Evolutionary conservation across 768 basidiomycete species (phyloP), one percentile per base, ranked within the genome.

Genomic region (Pulveroboletus sp.): DNA sequence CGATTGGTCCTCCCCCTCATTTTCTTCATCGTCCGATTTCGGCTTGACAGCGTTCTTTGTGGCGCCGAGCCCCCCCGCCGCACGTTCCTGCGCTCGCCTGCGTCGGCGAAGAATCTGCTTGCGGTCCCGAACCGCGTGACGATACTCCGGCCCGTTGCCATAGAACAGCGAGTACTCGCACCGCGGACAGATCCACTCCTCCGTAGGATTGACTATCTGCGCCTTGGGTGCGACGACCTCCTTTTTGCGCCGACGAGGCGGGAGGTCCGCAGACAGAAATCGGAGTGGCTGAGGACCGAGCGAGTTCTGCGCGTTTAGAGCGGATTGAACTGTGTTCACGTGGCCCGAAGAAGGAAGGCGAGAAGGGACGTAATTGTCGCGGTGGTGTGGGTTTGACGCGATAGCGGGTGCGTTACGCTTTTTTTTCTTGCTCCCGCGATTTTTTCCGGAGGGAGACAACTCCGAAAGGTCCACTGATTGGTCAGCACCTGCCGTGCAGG

Each of bases 131-230:
- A 92, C 71, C 36, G 83, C 85, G 38, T 76, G 73, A 54, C 79
- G 74, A 65, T 87, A 85, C 47, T 74, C 78, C 46, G 69, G 50
- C 34, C 87, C 87, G 43, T 86, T 85, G n/a, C 92, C 91, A 64
- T 87, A 98, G 67, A 95, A 94, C 49, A 98, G 63, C 50, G 83
- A 76, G 65, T 93, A 94, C 71, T 98, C 95, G 73, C 95, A 98
- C 60, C 87, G 89, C 54, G 87, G 80, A 65, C 95, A 98, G 50
- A 97, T 85, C 86, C 90, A 96, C 66, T 97, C 95, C 20, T 96
- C 92, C 29, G 70, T 76, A 8, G 83, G 81, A 50, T 81, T 76
- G 20, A 75, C 76, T 45, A 83, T 67, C 51, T 68, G 65, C 23
- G 69, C 19, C 20, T 60, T 58, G 22, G 68, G 49, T 29, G 67